Evolutionary conservation across 208 protist genomes (phyloP).

Genomic region (Jaenimonas drosophilae): DNA sequence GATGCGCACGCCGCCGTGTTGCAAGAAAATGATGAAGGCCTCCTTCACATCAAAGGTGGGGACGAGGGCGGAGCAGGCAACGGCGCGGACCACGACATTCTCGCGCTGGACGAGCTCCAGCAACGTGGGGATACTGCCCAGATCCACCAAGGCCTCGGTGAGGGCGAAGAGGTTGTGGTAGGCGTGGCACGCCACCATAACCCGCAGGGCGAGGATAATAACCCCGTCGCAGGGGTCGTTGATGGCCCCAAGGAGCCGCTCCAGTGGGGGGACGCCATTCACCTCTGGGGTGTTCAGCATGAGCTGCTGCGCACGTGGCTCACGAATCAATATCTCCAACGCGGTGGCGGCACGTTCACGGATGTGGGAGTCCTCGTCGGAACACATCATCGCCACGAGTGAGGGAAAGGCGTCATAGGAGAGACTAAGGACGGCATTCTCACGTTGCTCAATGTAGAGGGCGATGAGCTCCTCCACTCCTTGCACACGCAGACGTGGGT

Average conservation of each 20-base stretch:
- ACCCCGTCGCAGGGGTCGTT: slow-evolving; percentile 41
- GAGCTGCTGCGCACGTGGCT: slow-evolving; percentile 28
- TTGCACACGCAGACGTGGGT: slow-evolving; percentile 33
- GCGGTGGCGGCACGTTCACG: slow-evolving; percentile 48
- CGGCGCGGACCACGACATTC: slow-evolving; percentile 26
- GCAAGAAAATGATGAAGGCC: slow-evolving; percentile 44
- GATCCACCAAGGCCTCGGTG: slow-evolving; percentile 30
- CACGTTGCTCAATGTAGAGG: slow-evolving; percentile 56
- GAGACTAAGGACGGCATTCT: slow-evolving; percentile 49
- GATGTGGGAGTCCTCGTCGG: slow-evolving; percentile 48
- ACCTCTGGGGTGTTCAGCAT: slow-evolving; percentile 27
- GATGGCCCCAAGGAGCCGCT: slow-evolving; percentile 23
- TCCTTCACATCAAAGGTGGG: slow-evolving; percentile 69
- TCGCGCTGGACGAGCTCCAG: slow-evolving; percentile 23
- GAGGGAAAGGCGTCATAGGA: slow-evolving; percentile 35
- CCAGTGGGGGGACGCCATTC: slow-evolving; percentile 9
- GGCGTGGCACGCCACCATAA: slow-evolving; percentile 47
- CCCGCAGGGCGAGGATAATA: slow-evolving; percentile 40
- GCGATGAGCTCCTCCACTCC: slow-evolving; percentile 57
- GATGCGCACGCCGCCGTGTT: slow-evolving; percentile 17
- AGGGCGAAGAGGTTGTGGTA: slow-evolving; percentile 47
- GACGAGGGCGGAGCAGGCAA: slow-evolving; percentile 40
- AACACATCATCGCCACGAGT: slow-evolving; percentile 39
- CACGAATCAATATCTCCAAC: slow-evolving; percentile 47
- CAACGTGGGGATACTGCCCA: slow-evolving; percentile 22